Base-by-base conservation (phyloP, 2,329 filamentous ascomycete genomes). In the Ophiostoma montium region DNA sequence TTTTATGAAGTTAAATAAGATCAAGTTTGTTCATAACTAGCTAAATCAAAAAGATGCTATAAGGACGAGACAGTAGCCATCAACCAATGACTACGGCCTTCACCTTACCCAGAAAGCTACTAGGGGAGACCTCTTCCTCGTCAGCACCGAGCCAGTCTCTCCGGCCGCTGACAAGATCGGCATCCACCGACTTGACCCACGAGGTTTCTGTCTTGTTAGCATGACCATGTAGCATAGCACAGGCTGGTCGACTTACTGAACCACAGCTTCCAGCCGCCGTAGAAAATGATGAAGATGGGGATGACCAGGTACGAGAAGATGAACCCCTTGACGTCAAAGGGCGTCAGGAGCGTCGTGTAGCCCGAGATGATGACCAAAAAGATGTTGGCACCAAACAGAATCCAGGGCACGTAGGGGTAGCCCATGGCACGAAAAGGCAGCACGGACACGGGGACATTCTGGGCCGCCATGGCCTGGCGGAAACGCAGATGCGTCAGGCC, bases 341-440 rank as follows among this genome's bases (percentile, higher is more conserved):
- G 51, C 38, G 65, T 65, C n/a, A 85, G 77, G 58, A 83, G 84
- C 3, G 74, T 71, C 11, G 78, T 79, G 63, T 84, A 86, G 2
- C 82, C 82, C 58, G 80, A 80, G 0, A 81, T 84, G 16, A 85
- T 50, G 47, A 78, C 70, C 52, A 85, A 79, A 44, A 84, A 62
- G 3, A 74, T 53, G 62, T 74, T 81, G 65, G 82, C 80, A 60
- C 78, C 74, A 3, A 84, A 65, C 3, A 80, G 80, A 57, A 81
- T 81, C 63, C 70, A 46, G 9, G 45, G 72, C 35, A 82, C 69
- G 57, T 68, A 84, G 0, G 81, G 81, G 62, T 84, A 78, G 52
- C 75, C 64, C 10, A 75, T 68, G 1, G 80, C 77, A 19, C 65
- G 67, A 61, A 82, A 85, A 0, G 79, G 78, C 15, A 85, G 67